Evolutionary conservation across 2,329 filamentous ascomycete species (phyloP), one percentile per base, ranked within the genome.

Genomic region (Claviceps maximensis): DNA sequence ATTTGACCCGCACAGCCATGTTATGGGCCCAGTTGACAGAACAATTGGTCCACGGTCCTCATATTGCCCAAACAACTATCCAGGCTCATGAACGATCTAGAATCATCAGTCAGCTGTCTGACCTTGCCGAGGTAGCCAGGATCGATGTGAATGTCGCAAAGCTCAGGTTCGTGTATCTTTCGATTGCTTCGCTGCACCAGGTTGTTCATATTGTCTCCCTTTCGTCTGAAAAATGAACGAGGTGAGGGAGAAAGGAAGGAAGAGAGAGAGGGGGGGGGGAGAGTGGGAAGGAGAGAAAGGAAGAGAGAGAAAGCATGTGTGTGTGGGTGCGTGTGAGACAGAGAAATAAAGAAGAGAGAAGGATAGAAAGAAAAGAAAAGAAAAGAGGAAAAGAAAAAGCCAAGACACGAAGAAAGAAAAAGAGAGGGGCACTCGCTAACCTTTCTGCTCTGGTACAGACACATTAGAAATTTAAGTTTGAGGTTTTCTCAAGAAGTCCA

Each of bases 401-500:
- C 31, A 19, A 36, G 19, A 25, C 8, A 12, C 3, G 13, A 38
- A 23, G 2, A 25, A 25, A 25, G 13, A 15, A 25, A 19, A 5
- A 21, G 10, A 27, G 5, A 6, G 29, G 6, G 6, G 6, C 15
- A 13, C 21, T 4, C 1, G 42, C 50, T 51, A 9, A 51, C 23
- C 19, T 27, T 4, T 4, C 12, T 51, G 10, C n/a, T 41, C 42
- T 47, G n/a, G n/a, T 46, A 42, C 49, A 69, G 67, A 12, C 63
- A 67, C 55, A 69, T 69, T 27, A 61, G 62, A 33, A 62, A 69
- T 36, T 51, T 69, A 46, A 64, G 65, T 12, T 53, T 62, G 38
- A 61, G 63, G 46, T 69, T 67, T 56, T 65, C 65, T 13, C 62
- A 58, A 29, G 65, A 68, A 25, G 65, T 69, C 15, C 59, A 65